Evolutionary conservation across 2,329 filamentous ascomycete genomes (phyloP).

Genomic region (Emmonsiellopsis sp.): DNA sequence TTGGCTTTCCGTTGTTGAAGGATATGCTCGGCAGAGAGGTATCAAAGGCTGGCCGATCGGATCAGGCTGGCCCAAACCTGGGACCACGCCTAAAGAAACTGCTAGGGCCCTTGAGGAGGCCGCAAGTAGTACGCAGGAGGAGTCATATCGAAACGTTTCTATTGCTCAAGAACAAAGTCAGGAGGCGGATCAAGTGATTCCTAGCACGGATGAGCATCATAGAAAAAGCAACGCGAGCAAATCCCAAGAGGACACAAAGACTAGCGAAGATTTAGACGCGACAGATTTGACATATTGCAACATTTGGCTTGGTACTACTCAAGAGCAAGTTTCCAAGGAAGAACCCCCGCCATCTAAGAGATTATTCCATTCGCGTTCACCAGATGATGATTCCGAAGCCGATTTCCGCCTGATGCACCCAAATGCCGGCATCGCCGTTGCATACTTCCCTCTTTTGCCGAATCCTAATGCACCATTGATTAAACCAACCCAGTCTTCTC

Average conservation of each 20-base stretch:
- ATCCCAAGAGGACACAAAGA: constrained; percentile 38
- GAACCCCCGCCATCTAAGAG: constrained; percentile 47
- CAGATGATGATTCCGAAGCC: constrained; percentile 51
- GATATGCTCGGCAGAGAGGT: constrained; percentile 80
- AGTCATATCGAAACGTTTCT: constrained; percentile 56
- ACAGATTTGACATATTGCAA: constrained; percentile 77
- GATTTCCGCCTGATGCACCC: constrained; percentile 64
- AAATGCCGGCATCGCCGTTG: constrained; percentile 74
- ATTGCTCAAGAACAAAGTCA: constrained; percentile 42
- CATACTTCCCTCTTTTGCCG: constrained; percentile 82
- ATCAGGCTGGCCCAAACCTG: constrained; percentile 66
- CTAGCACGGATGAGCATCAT: constrained; percentile 1
- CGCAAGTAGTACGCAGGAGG: constrained; percentile 49
- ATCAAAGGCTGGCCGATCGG: constrained; percentile 93
- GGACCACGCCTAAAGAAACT: constrained; percentile 51
- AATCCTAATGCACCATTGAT: constrained; percentile 48
- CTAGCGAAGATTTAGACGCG: constrained; percentile 13
- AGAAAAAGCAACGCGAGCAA: constrained; percentile 30
- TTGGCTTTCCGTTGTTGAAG: constrained; percentile 89
- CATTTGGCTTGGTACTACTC: constrained; percentile 73
- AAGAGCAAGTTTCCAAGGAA: constrained; percentile 55
- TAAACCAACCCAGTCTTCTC: constrained; percentile 5
- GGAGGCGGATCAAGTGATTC: constrained; percentile 12
- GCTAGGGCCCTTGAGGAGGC: constrained; percentile 59
- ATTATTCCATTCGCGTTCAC: constrained; percentile 27